Evolutionary conservation across 176 grass and related monocot species (phyloP), one percentile per base, ranked within the genome.

Genomic region (Rhynchospora tenuis): DNA sequence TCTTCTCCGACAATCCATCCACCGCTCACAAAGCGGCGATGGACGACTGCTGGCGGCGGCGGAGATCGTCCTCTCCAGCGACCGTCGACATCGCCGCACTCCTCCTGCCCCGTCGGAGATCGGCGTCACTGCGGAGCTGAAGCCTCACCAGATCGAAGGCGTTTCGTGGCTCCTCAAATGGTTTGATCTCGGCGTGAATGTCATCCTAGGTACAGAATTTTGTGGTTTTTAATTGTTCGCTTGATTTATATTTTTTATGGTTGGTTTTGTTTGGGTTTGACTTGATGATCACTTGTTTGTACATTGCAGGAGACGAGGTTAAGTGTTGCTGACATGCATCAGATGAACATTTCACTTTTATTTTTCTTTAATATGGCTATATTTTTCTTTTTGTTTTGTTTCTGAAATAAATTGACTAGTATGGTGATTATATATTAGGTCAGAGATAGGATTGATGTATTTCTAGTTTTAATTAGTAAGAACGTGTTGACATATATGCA

Each of bases 161-260:
- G 76, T 93, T 22, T 85, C 86, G 45, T 98, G 95, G 92, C 90
- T 98, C 43, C 85, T 98, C 87, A 84, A 86, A 54, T 89, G 95
- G 45, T 90, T 91, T 82, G 84, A 89, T 14, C 92, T 91, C 81
- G 95, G 92, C 84, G 92, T 93, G 85, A 94, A 94, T 86, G 92
- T 94, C 61, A 48, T 98, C 15, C 92, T 94, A 71, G 92, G 92
- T 91, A 81, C 19, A 63, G 33, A 2, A 64, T 48, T 27, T 1
- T 23, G 11, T 19, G 3, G n/a, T 70, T n/a, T 47, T 26, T 52
- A 0, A 10, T 17, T 57, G 0, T 19, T 9, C 26, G 1, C 7
- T 44, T 31, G 65, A 1, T 22, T 24, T 31, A 6, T 84, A 42
- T 62, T 55, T 65, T 29, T 22, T 17, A 17, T 61, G 54, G 51